These are phyloP conservation scores for Cercospora beticola DNA, from an alignment of 2,329 filamentous ascomycete genomes.

Conservation along the genomic window DNA sequence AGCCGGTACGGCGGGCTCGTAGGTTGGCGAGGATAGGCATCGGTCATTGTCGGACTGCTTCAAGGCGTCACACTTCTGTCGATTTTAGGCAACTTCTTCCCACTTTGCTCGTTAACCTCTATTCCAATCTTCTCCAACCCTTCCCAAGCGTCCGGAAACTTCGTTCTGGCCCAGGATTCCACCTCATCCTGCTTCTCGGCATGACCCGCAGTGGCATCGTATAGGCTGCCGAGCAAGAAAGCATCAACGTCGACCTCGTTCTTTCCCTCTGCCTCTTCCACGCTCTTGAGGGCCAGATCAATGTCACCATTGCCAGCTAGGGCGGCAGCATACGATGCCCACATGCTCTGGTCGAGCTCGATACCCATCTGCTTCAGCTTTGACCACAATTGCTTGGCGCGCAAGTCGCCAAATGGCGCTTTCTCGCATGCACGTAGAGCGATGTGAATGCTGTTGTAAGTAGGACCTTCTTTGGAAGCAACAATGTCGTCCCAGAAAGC, in stretches of 20 bases:
- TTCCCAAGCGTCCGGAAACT: constrained; percentile 68
- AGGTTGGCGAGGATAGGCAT: not conserved
- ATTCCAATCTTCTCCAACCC: constrained; percentile 58
- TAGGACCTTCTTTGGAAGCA: constrained; percentile 80
- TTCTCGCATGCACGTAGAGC: constrained; percentile 78
- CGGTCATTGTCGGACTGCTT: not conserved
- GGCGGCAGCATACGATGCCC: constrained; percentile 73
- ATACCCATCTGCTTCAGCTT: constrained; percentile 73
- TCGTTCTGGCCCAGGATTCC: constrained; percentile 69
- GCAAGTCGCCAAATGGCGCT: constrained; percentile 46
- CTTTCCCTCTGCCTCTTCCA: constrained; percentile 66
- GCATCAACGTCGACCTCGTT: constrained; percentile 67
- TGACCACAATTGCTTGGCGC: constrained; percentile 63
- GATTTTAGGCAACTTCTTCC: constrained; percentile 28
- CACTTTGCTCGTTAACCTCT: constrained; percentile 20
- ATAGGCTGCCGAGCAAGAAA: constrained; percentile 74
- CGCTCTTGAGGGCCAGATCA: constrained; percentile 64
- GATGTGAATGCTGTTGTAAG: constrained; percentile 74
- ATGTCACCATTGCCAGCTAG: constrained; percentile 71
- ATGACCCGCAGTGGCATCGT: constrained; percentile 67
- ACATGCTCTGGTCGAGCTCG: constrained; percentile 70
- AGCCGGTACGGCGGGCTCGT: not conserved
- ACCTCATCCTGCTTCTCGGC: constrained; percentile 61
- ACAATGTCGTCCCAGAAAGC: constrained; percentile 83
- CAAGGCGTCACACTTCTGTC: constrained; percentile 28